Conservation (phyloP, 73 alveolate genomes). For the Tetrahymena thermophila region DNA sequence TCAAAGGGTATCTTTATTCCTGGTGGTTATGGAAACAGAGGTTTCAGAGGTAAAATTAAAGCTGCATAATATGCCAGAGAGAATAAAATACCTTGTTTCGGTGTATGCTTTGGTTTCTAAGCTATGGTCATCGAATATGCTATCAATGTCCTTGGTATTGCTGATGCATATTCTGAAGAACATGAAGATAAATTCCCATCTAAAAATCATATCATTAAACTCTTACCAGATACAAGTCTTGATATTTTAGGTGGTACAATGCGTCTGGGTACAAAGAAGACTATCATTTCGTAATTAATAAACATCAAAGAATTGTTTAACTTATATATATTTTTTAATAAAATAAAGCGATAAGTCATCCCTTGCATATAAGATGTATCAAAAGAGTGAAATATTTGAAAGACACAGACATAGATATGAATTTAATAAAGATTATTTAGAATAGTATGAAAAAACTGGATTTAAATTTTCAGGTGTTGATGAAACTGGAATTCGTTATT, state of each 20-base stretch:
- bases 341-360: conserved; percentile 21
- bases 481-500: conserved; percentile 43
- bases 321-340: neutral
- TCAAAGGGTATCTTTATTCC: conserved; percentile 40
- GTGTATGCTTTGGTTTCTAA: conserved; percentile 57
- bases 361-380: conserved; percentile 44
- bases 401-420: conserved; percentile 71
- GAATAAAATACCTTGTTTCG: conserved; percentile 37
- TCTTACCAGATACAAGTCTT: neutral
- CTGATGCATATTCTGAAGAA: conserved; percentile 49
- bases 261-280: conserved; percentile 57
- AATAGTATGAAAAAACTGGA: conserved; percentile 36
- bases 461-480: conserved; percentile 50
- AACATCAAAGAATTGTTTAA: too few relatives aligned
- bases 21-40: conserved; percentile 60
- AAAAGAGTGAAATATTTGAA: conserved; percentile 27
- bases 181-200: neutral
- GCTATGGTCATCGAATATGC: conserved; percentile 55
- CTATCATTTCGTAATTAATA: conserved; percentile 3
- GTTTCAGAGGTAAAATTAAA: conserved; percentile 43
- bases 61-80: conserved; percentile 50
- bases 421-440: conserved; percentile 43
- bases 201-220: neutral
- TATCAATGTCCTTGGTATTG: conserved; percentile 38
- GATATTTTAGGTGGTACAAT: conserved; percentile 52